Base-by-base conservation (phyloP, 2,329 filamentous ascomycete genomes). In the Exserohilum rostratum region DNA sequence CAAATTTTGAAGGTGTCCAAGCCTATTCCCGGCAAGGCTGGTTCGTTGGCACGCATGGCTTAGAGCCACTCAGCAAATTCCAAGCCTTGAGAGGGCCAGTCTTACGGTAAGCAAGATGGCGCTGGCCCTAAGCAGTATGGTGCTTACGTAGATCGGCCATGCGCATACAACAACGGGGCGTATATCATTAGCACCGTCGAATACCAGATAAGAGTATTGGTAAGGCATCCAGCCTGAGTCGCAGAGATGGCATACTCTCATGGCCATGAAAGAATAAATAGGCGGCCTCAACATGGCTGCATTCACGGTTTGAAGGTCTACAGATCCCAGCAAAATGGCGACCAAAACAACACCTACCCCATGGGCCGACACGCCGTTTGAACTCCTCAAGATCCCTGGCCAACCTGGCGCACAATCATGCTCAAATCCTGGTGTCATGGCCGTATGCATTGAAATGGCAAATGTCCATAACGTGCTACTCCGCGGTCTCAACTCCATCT, bases 401-500 rank as follows among this genome's bases (percentile, higher is more conserved):
- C 39, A 53, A n/a, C 48, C 53, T 0, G 46, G 48, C 12, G 46
- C 53, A 3, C 51, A 39, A 42, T 47, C 42, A 33, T 66, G 45
- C 6, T 62, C 69, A 50, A 73, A 75, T 44, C 70, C 75, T 37
- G 50, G 69, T 43, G 68, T 77, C 34, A 56, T 73, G 15, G 11
- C n/a, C 31, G 40, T 46, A n/a, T 69, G 68, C 39, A 66, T 60
- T 11, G 65, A 76, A 47, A 75, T 74, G 72, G 61, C 69, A 6
- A 67, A 69, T 13, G 72, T 65, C 1, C 74, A 76, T 60, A 75
- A 76, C 50, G 59, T 62, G 44, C 68, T 76, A 3, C 62, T 76
- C 20, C 70, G 74, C n/a, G 68, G 70, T 4, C 61, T 76, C 15
- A 76, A 76, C 63, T 60, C 65, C 38, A 68, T 76, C 38, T 76